phyloP scores from a whole-genome alignment of 2,329 filamentous ascomycete species.

The Thielaviopsis populi region DNA sequence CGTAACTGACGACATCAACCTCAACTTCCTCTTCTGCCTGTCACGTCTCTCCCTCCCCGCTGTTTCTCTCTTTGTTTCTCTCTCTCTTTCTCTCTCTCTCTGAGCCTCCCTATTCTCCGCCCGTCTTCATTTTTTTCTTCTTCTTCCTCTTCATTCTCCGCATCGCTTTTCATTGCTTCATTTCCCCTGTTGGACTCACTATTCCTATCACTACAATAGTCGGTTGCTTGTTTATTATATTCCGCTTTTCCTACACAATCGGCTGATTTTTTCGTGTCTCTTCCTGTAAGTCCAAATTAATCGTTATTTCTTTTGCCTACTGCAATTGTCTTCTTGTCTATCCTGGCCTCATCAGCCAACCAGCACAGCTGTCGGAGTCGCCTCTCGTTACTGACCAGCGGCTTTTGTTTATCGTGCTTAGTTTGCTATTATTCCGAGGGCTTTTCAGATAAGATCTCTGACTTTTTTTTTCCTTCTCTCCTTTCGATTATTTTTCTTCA shows the following conservation, averaged over 20 bases:
- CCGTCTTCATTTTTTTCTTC: neutral
- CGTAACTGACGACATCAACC: neutral
- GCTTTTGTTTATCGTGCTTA: neutral
- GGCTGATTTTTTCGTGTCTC: neutral
- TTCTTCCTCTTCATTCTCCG: neutral
- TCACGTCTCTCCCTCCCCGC: neutral
- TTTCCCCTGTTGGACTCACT: neutral
- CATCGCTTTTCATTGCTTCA: conserved; percentile 2
- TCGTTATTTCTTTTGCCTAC: neutral
- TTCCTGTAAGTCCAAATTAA: neutral
- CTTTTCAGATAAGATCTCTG: neutral
- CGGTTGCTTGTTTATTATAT: neutral
- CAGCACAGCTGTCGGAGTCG: neutral
- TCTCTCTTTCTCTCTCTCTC: neutral
- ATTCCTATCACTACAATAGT: neutral
- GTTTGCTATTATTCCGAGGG: neutral
- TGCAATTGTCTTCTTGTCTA: neutral
- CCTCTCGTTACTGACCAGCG: neutral
- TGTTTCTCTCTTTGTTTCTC: no score
- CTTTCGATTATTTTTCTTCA: neutral
- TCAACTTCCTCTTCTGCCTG: neutral
- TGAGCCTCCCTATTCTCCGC: neutral
- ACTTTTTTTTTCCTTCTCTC: neutral
- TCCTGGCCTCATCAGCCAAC: neutral
- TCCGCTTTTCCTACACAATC: neutral